Conservation (phyloP, 2,329 filamentous ascomycete species). For the Microcyclospora tardicrescens region DNA sequence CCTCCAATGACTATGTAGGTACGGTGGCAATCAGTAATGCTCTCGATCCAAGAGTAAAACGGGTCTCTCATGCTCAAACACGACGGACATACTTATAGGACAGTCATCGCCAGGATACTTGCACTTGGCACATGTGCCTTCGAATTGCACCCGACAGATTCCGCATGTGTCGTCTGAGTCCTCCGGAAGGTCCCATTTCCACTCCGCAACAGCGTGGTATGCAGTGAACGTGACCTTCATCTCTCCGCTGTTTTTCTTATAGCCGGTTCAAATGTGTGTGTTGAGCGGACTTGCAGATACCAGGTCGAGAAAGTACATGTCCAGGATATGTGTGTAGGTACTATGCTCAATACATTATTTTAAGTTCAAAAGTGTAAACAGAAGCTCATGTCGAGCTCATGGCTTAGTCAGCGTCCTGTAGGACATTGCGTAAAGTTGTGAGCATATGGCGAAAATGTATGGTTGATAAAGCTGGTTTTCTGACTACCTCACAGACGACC, state of each 20-base stretch:
- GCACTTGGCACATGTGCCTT: slow-evolving; percentile 94
- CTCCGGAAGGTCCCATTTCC: slow-evolving; percentile 95
- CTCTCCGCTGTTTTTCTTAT: slow-evolving; percentile 6
- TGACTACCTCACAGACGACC: too few species aligned
- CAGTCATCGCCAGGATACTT: slow-evolving; percentile 97
- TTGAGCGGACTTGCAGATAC: too few species aligned
- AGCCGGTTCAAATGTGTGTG: too few species aligned
- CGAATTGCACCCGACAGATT: slow-evolving; percentile 96
- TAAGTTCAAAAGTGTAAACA: too few species aligned
- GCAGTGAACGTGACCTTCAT: slow-evolving; percentile 96
- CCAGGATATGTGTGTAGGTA: too few species aligned
- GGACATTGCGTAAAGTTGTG: too few species aligned
- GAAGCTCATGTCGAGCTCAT: too few species aligned
- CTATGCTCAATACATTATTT: too few species aligned
- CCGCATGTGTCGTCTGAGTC: slow-evolving; percentile 77
- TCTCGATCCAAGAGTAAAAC: slow-evolving; percentile 1
- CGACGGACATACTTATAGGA: slow-evolving; percentile 57
- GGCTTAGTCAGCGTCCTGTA: too few species aligned
- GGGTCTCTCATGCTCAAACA: neutral
- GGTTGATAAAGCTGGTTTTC: too few species aligned
- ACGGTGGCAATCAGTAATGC: neutral
- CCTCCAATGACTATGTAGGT: slow-evolving; percentile 78
- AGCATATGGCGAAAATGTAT: too few species aligned
- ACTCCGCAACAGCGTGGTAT: slow-evolving; percentile 90
- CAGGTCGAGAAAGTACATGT: too few species aligned